Conservation (phyloP, 768 basidiomycete genomes). For the Lactarius tabidus region DNA sequence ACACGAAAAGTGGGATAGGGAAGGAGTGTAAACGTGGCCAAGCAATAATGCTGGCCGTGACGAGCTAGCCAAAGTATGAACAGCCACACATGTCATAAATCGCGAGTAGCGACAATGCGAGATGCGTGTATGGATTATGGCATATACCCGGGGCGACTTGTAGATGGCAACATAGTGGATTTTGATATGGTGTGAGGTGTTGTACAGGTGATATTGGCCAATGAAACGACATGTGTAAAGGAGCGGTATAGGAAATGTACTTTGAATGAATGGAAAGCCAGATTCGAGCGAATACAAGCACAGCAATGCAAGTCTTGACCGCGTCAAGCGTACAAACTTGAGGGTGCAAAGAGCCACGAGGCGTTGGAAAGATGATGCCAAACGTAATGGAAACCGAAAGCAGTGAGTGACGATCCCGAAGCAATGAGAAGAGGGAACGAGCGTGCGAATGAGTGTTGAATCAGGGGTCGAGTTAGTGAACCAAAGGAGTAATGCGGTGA, state of each 20-base stretch:
- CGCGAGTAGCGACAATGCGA: neutral
- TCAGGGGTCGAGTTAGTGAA: constrained; percentile 6
- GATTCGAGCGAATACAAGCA: constrained; percentile 2
- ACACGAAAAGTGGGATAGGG: constrained; percentile 5
- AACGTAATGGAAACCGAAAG: constrained; percentile 9
- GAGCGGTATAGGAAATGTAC: constrained; percentile 16
- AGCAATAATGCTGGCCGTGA: constrained; percentile 1
- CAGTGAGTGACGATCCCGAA: constrained; percentile 19
- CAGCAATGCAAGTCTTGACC: neutral
- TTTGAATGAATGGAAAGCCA: constrained; percentile 7
- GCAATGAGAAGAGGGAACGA: constrained; percentile 15
- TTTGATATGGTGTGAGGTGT: constrained; percentile 20
- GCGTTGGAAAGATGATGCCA: constrained; percentile 12
- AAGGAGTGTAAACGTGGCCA: constrained; percentile 3
- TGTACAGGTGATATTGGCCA: constrained; percentile 23
- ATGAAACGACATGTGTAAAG: constrained; percentile 16
- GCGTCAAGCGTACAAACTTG: neutral
- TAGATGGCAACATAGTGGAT: constrained; percentile 12
- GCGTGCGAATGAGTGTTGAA: constrained; percentile 18
- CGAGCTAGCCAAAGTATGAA: constrained; percentile 17
- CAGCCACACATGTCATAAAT: constrained; percentile 9
- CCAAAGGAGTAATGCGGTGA: constrained; percentile 15
- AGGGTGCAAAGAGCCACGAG: neutral
- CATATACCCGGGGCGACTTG: constrained; percentile 13
- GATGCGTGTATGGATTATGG: constrained; percentile 4